Percentiles rank a stretch among this genome's conserved stretches.
Evolutionary conservation across 768 basidiomycete genomes (phyloP).

Genomic region (Neoboletus subvelutipes): DNA sequence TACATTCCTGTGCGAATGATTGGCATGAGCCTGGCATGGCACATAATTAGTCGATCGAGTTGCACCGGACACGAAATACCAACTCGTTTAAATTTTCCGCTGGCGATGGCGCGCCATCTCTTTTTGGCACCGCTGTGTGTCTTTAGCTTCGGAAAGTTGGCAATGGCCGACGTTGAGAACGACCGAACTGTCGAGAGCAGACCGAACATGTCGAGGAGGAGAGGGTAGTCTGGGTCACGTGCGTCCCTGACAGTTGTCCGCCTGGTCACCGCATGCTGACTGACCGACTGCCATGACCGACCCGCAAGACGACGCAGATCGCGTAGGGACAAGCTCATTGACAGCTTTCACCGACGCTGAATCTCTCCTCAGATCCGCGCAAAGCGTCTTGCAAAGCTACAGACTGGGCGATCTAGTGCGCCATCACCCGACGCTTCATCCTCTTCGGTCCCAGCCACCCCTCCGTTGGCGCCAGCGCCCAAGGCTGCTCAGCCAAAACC

Average conservation of each 20-base stretch:
- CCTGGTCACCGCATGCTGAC: neutral
- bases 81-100: conserved; percentile 74
- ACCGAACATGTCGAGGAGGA: conserved; percentile 29
- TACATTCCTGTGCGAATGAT: conserved; percentile 71
- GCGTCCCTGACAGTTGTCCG: neutral
- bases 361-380: conserved; percentile 67
- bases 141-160: conserved; percentile 73
- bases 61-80: conserved; percentile 22
- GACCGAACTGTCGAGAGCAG: conserved; percentile 34
- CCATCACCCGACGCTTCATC: conserved; percentile 31
- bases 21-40: conserved; percentile 57
- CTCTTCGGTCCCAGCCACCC: conserved; percentile 14
- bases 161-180: conserved; percentile 60
- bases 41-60: conserved; percentile 2
- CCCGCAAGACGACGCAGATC: conserved; percentile 79
- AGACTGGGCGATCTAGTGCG: conserved; percentile 41
- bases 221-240: conserved; percentile 16
- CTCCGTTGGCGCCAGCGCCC: conserved; percentile 28
- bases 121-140: conserved; percentile 81
- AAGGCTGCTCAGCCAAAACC: conserved; percentile 39
- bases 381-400: conserved; percentile 87
- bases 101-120: conserved; percentile 71
- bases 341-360: neutral
- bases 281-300: conserved; percentile 35
- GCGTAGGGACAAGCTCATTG: conserved; percentile 42